Percentiles rank a stretch among this genome's conserved stretches.
Conservation (phyloP, 345 rosid genomes). For the Murraya paniculata region DNA sequence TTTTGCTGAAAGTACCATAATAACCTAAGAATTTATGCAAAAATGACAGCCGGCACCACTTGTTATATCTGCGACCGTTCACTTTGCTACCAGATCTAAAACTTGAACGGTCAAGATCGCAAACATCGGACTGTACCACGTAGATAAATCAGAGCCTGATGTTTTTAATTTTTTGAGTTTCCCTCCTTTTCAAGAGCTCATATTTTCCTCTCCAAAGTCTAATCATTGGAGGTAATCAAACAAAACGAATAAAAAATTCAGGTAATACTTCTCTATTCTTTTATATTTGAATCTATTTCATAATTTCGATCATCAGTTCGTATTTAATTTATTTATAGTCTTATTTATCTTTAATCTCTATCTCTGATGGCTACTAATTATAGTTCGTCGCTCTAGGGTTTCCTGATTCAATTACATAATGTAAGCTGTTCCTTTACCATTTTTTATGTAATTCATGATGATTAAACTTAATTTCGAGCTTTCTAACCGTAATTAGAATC, state of each 20-base stretch:
- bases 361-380: not conserved
- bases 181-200: not conserved
- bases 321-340: not conserved
- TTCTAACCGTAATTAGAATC: not conserved
- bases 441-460: not conserved
- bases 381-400: conserved; percentile 1
- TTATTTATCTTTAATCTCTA: not conserved
- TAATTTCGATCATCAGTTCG: not conserved
- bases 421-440: not conserved
- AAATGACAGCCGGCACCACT: not conserved
- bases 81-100: not conserved
- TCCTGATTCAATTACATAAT: not conserved
- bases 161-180: not conserved
- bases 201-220: not conserved
- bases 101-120: not conserved
- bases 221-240: not conserved
- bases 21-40: no score
- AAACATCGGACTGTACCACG: no score
- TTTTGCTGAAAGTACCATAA: no score
- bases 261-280: not conserved
- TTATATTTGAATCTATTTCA: not conserved
- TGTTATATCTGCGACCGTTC: not conserved
- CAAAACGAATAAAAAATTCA: not conserved
- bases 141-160: not conserved
- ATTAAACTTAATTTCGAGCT: not conserved